Evolutionary conservation across 345 rosid genomes (phyloP).

Genomic region (Ailanthus altissimus): DNA sequence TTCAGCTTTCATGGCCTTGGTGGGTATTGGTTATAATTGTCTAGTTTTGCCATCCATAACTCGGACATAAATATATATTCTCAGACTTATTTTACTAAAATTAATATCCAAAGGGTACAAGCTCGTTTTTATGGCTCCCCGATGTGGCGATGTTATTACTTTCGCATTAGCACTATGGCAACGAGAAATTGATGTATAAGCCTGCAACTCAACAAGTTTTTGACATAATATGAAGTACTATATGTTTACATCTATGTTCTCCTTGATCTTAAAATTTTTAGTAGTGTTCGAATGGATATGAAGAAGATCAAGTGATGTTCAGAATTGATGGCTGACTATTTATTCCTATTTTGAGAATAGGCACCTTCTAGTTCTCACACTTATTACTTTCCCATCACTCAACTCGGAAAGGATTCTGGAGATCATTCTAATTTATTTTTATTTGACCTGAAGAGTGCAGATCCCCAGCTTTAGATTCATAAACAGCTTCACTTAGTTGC

Average conservation of each 20-base stretch:
- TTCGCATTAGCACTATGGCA: neutral
- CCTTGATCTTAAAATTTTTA: neutral
- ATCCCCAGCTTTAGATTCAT: neutral
- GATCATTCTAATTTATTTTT: neutral
- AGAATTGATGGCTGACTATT: neutral
- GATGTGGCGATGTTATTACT: conserved; percentile 13
- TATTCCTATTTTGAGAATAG: neutral
- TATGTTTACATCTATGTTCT: neutral
- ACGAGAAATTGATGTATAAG: conserved; percentile 25
- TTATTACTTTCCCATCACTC: neutral
- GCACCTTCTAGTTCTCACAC: neutral
- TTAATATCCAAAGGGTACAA: conserved; percentile 24
- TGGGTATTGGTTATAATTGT: conserved; percentile 18
- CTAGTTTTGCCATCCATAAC: conserved; percentile 25
- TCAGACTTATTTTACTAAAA: conserved; percentile 19
- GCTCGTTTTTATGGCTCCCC: conserved; percentile 46
- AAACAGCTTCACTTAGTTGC: neutral
- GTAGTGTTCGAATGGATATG: neutral
- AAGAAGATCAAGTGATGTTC: neutral
- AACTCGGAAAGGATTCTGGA: neutral
- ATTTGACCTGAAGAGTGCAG: too few relatives aligned
- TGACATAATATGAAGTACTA: conserved; percentile 20
- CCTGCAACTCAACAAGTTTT: conserved; percentile 16
- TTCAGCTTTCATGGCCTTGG: conserved; percentile 40
- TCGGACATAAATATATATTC: conserved; percentile 8